A percentile compares a stretch with the other conserved stretches of the same genome.
Evolutionary conservation across 140 eudicot species (phyloP).

Genomic region (Cichorium intybus): DNA sequence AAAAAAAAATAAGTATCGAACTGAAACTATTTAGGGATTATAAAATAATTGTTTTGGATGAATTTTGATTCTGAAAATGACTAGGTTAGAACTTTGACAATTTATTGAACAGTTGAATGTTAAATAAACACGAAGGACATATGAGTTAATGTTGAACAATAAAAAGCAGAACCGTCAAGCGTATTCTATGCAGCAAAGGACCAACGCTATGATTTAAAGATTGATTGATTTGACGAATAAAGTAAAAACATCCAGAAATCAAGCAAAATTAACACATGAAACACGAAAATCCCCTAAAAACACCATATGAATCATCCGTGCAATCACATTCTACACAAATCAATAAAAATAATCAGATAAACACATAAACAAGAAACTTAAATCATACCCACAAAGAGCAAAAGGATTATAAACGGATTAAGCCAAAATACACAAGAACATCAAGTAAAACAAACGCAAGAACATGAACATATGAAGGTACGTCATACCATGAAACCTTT

Average conservation of each 20-base stretch:
- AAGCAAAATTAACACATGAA: constrained; percentile 2
- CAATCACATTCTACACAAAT: constrained; percentile 26
- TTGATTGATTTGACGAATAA: neutral
- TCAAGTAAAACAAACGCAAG: neutral
- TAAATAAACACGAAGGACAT: constrained; percentile 1
- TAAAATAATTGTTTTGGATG: neutral
- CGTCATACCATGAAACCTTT: constrained; percentile 51
- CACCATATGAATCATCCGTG: constrained; percentile 4
- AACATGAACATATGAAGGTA: neutral
- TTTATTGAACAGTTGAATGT: neutral
- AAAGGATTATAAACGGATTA: neutral
- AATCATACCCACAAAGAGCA: constrained; percentile 19
- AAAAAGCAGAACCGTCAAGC: neutral
- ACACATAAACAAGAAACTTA: neutral
- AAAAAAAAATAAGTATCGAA: neutral
- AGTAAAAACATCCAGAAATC: neutral
- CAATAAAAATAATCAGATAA: neutral
- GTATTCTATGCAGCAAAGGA: constrained; percentile 14
- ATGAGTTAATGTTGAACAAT: neutral
- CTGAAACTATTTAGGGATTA: constrained; percentile 4
- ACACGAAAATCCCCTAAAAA: constrained; percentile 23
- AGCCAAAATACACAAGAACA: neutral
- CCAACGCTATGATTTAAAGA: neutral
- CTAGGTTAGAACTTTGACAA: constrained; percentile 7
- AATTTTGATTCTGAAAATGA: neutral